Conservation (phyloP, 345 rosid genomes). For the Boechera divaricarpa region DNA sequence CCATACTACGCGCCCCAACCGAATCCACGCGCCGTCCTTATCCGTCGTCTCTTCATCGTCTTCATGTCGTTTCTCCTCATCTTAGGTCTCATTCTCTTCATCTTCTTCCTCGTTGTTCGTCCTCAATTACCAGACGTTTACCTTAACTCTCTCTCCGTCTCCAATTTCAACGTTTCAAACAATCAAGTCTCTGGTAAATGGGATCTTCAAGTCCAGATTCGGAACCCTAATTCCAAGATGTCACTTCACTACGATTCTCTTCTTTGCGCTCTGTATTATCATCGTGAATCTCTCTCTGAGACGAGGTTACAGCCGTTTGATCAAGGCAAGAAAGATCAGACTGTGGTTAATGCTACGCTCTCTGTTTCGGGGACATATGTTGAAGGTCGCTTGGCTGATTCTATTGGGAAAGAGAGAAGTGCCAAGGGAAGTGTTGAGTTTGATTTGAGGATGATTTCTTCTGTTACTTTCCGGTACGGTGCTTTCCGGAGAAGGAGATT, state of each 20-base stretch:
- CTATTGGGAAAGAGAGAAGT: constrained; percentile 50
- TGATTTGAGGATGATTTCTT: constrained; percentile 50
- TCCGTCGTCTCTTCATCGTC: constrained; percentile 57
- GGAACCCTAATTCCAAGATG: constrained; percentile 82
- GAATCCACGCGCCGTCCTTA: constrained; percentile 51
- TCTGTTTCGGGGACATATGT: constrained; percentile 56
- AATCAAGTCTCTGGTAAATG: constrained; percentile 57
- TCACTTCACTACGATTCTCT: constrained; percentile 51
- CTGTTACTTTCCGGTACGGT: constrained; percentile 56
- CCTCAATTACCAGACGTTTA: constrained; percentile 66
- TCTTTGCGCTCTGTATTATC: constrained; percentile 33
- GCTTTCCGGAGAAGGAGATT: constrained; percentile 54
- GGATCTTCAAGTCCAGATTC: constrained; percentile 56
- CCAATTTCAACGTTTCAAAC: constrained; percentile 59
- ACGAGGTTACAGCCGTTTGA: constrained; percentile 64
- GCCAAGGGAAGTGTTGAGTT: constrained; percentile 52
- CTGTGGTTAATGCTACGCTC: constrained; percentile 46
- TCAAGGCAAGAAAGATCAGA: constrained; percentile 56
- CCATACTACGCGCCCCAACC: constrained; percentile 50
- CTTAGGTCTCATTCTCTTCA: constrained; percentile 57
- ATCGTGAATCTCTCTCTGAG: constrained; percentile 43
- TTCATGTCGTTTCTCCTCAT: constrained; percentile 44
- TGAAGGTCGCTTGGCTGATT: constrained; percentile 31
- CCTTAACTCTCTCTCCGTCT: constrained; percentile 58
- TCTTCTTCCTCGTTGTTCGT: constrained; percentile 70